Base-by-base conservation (phyloP, 1,139 yeast genomes). In the Pichia sp. region DNA sequence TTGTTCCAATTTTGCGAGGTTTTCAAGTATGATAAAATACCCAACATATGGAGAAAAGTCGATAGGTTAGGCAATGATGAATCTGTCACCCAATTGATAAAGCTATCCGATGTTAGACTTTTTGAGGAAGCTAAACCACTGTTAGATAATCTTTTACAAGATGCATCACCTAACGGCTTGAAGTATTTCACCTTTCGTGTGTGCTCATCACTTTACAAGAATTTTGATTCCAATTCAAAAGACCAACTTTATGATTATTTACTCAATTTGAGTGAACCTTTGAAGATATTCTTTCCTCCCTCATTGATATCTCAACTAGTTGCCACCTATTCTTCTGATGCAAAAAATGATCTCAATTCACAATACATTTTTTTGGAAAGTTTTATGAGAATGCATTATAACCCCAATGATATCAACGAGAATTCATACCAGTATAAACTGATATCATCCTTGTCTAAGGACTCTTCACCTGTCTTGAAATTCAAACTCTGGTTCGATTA, bases 401-500 rank as follows among this genome's bases (percentile, higher is more conserved):
- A 51, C 32, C 47, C 42, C 5, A 29, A 40, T 4, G 32, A 45
- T 3, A 32, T 45, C 5, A 48, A 45, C 15, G 55, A 51, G 41
- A 40, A 45, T 16, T 47, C 54, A 2, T 57, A 52, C 41, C 52
- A 50, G 26, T 57, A 54, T 26, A 50, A 36, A 46, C 8, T 57
- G 8, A 53, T 57, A 40, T 57, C 59, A 1, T 10, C 52, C 1
- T 29, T 57, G 32, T 49, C 59, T 1, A 53, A 48, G 29, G 50
- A 49, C 6, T 26, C 43, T 16, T 16, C 48, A 32, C 47, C 43
- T 30, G 44, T 45, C 5, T 23, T 55, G 30, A 55, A 42, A 40
- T 57, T 57, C 10, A 49, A 47, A 40, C 41, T 57, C n/a, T 57
- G 59, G 59, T 55, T 43, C 42, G 30, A 46, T n/a, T 51, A 34